Conservation (phyloP, 805 yeast species). For the Candida chilensis region DNA sequence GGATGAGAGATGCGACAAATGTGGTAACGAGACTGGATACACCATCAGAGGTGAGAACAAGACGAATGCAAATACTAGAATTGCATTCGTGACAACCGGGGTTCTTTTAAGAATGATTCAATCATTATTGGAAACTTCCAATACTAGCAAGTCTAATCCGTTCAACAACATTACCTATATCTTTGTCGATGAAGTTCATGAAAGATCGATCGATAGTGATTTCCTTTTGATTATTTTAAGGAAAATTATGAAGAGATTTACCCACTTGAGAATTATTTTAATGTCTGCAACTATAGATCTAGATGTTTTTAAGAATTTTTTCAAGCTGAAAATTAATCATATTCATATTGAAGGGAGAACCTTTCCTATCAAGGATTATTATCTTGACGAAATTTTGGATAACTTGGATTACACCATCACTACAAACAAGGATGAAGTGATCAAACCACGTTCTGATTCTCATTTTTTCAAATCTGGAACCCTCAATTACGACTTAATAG, state of each 20-base stretch:
- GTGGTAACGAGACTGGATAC: constrained; percentile 82
- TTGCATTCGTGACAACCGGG: constrained; percentile 91
- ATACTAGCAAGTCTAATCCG: constrained; percentile 18
- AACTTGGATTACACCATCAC: constrained; percentile 47
- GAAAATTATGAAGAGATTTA: constrained; percentile 38
- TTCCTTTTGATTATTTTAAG: constrained; percentile 72
- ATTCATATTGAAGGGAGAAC: constrained; percentile 90
- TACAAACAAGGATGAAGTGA: constrained; percentile 23
- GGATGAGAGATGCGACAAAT: constrained; percentile 57
- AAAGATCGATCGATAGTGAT: constrained; percentile 86
- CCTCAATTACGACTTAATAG: constrained; percentile 68
- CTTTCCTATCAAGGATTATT: constrained; percentile 77
- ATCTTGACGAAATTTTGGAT: constrained; percentile 57
- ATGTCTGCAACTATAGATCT: constrained; percentile 94
- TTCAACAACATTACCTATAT: constrained; percentile 57
- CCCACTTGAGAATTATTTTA: constrained; percentile 57
- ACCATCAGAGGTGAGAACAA: constrained; percentile 85
- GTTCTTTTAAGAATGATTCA: constrained; percentile 82
- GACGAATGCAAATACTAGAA: constrained; percentile 42
- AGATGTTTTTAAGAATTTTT: constrained; percentile 56
- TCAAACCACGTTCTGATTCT: constrained; percentile 57
- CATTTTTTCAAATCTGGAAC: constrained; percentile 56
- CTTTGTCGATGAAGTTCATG: constrained; percentile 95
- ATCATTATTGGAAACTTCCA: constrained; percentile 21
- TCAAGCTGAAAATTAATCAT: constrained; percentile 45